A percentile compares a stretch with the other conserved stretches of the same genome.
These are phyloP conservation scores for Xylariaceae sp. DNA, from an alignment of 2,329 filamentous ascomycete species.

Conservation along the genomic window DNA sequence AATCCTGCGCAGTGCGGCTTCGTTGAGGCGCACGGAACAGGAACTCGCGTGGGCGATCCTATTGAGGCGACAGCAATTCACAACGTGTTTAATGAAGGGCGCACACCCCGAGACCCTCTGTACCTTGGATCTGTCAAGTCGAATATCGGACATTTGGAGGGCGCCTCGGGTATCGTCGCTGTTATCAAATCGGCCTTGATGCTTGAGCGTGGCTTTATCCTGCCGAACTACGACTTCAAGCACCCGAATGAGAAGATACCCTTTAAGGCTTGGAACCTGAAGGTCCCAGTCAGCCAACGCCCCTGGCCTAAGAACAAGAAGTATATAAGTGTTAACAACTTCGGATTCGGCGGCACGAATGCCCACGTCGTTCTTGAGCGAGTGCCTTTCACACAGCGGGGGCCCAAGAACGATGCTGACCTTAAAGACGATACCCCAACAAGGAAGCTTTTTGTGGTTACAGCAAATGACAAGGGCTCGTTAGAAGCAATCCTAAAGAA, in stretches of 20 bases:
- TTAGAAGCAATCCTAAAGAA: slow-evolving; percentile 48
- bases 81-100: slow-evolving; percentile 50
- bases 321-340: slow-evolving; percentile 51
- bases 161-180: slow-evolving; percentile 57
- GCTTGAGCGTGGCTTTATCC: slow-evolving; percentile 57
- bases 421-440: slow-evolving; percentile 40
- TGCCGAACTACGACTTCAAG: slow-evolving; percentile 59
- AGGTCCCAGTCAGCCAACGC: slow-evolving; percentile 51
- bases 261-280: slow-evolving; percentile 57
- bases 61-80: slow-evolving; percentile 59
- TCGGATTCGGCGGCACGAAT: slow-evolving; percentile 43
- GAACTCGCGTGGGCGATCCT: slow-evolving; percentile 62
- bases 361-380: slow-evolving; percentile 41
- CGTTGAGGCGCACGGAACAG: slow-evolving; percentile 63
- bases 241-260: slow-evolving; percentile 56
- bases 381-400: slow-evolving; percentile 46
- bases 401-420: slow-evolving; percentile 42
- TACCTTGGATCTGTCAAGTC: slow-evolving; percentile 58
- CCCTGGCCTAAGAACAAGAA: slow-evolving; percentile 58
- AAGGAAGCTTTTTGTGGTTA: slow-evolving; percentile 52
- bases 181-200: slow-evolving; percentile 60
- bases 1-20: slow-evolving; percentile 50
- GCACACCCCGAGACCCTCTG: slow-evolving; percentile 50
- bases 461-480: slow-evolving; percentile 49
- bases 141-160: slow-evolving; percentile 60